phyloP scores from a whole-genome alignment of 768 basidiomycete species.

The Pluteus cervinus region DNA sequence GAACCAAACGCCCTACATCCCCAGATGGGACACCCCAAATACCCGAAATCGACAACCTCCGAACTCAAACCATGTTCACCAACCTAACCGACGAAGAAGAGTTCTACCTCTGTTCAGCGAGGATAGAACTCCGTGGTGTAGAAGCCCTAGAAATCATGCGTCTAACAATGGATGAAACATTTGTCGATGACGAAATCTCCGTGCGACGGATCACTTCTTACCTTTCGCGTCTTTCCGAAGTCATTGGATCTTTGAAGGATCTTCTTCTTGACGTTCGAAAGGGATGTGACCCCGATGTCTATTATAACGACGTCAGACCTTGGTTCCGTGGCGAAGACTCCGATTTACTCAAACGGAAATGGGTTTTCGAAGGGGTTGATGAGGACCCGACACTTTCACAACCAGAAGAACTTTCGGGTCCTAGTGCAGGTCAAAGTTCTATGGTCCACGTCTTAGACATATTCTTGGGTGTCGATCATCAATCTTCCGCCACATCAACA shows the following conservation, averaged over 20 bases:
- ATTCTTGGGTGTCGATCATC: conserved; percentile 63
- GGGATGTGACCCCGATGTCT: conserved; percentile 70
- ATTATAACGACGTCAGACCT: conserved; percentile 71
- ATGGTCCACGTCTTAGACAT: conserved; percentile 70
- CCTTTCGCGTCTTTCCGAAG: conserved; percentile 53
- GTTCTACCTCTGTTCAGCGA: conserved; percentile 86
- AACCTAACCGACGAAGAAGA: conserved; percentile 77
- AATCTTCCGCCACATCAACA: conserved; percentile 18
- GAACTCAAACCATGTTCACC: conserved; percentile 71
- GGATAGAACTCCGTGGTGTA: conserved; percentile 87
- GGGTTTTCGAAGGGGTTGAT: conserved; percentile 52
- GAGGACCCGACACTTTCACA: conserved; percentile 33
- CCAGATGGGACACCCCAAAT: conserved; percentile 11
- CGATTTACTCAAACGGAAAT: conserved; percentile 33
- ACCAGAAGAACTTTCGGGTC: conserved; percentile 62
- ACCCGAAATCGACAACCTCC: conserved; percentile 57
- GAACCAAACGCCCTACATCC: conserved; percentile 22
- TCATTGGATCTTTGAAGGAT: conserved; percentile 62
- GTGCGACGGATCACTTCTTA: conserved; percentile 61
- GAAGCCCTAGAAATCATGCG: conserved; percentile 84
- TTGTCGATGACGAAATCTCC: conserved; percentile 68
- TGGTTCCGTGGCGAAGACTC: conserved; percentile 82
- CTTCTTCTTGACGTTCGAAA: conserved; percentile 66
- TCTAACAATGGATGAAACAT: conserved; percentile 83
- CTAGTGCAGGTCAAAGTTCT: conserved; percentile 79